Evolutionary conservation across 176 grass and related monocot genomes (phyloP).

Genomic region (Aegilops longissima): DNA sequence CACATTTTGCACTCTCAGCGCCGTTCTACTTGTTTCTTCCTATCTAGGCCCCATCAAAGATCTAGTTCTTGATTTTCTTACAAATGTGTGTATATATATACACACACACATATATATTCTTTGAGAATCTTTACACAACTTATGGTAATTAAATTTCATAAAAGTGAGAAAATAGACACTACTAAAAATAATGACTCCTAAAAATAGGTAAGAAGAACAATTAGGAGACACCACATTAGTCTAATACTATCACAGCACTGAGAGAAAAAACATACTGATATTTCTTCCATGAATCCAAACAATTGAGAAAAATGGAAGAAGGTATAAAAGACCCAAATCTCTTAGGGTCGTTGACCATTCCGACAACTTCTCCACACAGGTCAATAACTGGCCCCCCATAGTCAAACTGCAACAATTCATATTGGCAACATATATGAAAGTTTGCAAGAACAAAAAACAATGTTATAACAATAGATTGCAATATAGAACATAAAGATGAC

Average conservation of each 20-base stretch:
- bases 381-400: neutral
- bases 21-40: neutral
- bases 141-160: neutral
- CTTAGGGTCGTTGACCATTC: neutral
- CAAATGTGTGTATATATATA: neutral
- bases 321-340: neutral
- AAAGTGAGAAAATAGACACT: neutral
- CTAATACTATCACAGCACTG: neutral
- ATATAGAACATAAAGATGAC: neutral
- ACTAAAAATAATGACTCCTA: neutral
- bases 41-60: too few species aligned
- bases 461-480: too few species aligned
- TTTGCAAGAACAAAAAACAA: too few species aligned
- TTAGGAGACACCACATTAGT: neutral
- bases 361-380: neutral
- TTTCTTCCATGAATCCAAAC: neutral
- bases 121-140: neutral
- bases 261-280: neutral
- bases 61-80: neutral
- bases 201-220: neutral
- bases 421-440: too few species aligned
- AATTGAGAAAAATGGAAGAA: constrained; percentile 1
- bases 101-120: neutral
- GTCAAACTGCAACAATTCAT: neutral
- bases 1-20: neutral